Percentiles rank a stretch among this genome's conserved stretches.
These are phyloP conservation scores for Kwoniella sp. DNA, from an alignment of 768 basidiomycete species.

Conservation along the genomic window DNA sequence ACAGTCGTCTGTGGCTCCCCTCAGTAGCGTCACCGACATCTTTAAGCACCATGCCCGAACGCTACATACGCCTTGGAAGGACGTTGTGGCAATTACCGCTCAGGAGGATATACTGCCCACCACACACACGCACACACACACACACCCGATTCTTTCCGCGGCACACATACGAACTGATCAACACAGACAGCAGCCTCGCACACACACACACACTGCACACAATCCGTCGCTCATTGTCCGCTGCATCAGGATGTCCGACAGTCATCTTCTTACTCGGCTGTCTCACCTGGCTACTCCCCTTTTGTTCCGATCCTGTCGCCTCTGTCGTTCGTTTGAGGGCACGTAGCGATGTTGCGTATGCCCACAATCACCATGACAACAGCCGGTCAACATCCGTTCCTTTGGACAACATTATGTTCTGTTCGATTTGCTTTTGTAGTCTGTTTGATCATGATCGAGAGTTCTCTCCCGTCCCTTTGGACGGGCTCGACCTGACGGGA, in stretches of 20 bases:
- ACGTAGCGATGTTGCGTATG: neutral
- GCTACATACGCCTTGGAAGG: neutral
- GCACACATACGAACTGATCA: neutral
- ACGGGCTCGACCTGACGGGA: neutral
- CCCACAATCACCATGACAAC: neutral
- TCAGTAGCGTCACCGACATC: neutral
- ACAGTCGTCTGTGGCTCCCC: neutral
- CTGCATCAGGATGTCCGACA: slow-evolving; percentile 13
- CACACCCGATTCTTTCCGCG: no score
- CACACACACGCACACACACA: neutral
- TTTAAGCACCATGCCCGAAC: no score
- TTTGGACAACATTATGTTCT: neutral
- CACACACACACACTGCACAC: neutral
- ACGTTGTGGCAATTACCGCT: no score
- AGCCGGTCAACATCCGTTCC: no score
- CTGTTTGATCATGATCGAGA: neutral
- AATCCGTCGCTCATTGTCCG: slow-evolving; percentile 9
- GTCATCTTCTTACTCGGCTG: neutral
- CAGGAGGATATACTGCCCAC: no score
- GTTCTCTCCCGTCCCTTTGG: neutral
- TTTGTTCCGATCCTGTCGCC: neutral
- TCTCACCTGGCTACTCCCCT: neutral
- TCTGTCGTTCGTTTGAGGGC: neutral
- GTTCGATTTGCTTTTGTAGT: neutral
- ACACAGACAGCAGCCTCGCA: neutral